phyloP scores from a whole-genome alignment of 208 protist genomes.

The Wallacemonas collosoma region DNA sequence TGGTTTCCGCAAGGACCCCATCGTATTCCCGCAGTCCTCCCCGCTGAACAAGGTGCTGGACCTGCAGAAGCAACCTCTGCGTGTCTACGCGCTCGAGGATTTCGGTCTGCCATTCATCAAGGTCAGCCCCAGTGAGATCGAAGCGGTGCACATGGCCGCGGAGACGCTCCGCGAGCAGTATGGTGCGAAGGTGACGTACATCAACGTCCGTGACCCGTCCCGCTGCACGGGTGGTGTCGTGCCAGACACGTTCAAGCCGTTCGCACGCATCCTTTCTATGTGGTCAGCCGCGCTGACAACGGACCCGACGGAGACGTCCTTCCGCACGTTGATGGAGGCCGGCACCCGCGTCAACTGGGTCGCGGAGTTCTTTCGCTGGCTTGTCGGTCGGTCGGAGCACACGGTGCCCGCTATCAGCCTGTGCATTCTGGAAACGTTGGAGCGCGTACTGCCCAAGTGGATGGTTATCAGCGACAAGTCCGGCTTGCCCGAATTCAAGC shows the following conservation, averaged over 20 bases:
- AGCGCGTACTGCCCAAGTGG: constrained; percentile 48
- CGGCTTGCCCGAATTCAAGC: constrained; percentile 51
- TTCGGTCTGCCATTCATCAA: constrained; percentile 60
- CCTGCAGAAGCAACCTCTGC: constrained; percentile 34
- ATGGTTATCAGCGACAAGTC: constrained; percentile 35
- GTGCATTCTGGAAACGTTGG: constrained; percentile 61
- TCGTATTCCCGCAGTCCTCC: constrained; percentile 56
- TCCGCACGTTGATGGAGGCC: constrained; percentile 64
- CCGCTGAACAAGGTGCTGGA: constrained; percentile 58
- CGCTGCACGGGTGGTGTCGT: constrained; percentile 62
- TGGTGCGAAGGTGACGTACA: constrained; percentile 65
- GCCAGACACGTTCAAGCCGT: constrained; percentile 56
- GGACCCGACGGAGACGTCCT: constrained; percentile 66
- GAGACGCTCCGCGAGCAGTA: constrained; percentile 53
- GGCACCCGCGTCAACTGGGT: constrained; percentile 56
- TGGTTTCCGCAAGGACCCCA: constrained; percentile 73
- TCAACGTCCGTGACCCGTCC: constrained; percentile 67
- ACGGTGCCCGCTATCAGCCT: constrained; percentile 75
- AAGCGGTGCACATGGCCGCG: constrained; percentile 58
- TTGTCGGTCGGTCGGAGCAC: constrained; percentile 67
- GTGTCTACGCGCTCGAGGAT: constrained; percentile 84
- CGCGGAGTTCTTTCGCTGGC: constrained; percentile 59
- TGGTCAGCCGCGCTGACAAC: constrained; percentile 64
- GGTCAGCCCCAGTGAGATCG: constrained; percentile 52
- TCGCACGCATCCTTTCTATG: constrained; percentile 64